A percentile compares a stretch with the other conserved stretches of the same genome.
phyloP scores from a whole-genome alignment of 805 yeast genomes.

The Cyberlindnera mississippiensis region DNA sequence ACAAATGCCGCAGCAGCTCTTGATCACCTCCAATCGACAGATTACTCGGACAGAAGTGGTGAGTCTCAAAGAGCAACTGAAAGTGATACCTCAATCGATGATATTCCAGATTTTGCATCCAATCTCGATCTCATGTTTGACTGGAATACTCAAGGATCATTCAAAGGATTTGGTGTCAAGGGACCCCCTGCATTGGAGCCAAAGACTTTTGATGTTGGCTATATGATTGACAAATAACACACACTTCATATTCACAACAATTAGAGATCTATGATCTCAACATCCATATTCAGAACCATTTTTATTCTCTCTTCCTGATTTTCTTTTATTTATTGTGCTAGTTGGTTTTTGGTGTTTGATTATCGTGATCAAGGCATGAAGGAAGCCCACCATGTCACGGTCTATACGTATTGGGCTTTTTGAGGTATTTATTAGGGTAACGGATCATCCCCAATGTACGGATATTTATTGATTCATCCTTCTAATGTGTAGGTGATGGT shows the following conservation, averaged over 20 bases:
- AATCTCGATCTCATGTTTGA: constrained; percentile 16
- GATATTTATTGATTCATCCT: too few relatives aligned
- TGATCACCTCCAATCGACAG: neutral
- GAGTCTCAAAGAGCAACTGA: constrained; percentile 1
- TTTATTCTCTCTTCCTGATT: neutral
- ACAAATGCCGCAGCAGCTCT: constrained; percentile 1
- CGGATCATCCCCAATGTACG: too few relatives aligned
- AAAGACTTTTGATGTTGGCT: constrained; percentile 6
- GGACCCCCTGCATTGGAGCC: constrained; percentile 1
- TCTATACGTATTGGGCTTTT: too few relatives aligned
- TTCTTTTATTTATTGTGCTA: neutral
- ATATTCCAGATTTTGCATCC: constrained; percentile 12
- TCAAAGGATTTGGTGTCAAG: constrained; percentile 4
- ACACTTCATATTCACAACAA: neutral
- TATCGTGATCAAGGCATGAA: too few relatives aligned
- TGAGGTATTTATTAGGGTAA: too few relatives aligned
- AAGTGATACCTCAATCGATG: constrained; percentile 17
- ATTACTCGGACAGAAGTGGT: too few relatives aligned
- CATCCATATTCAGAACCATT: neutral
- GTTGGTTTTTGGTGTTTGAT: neutral
- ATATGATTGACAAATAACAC: constrained; percentile 1
- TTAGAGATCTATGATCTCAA: neutral
- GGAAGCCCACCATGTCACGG: too few relatives aligned
- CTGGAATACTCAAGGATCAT: constrained; percentile 9
- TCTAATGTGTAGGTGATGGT: too few relatives aligned